Base-by-base conservation (phyloP, 106 monocot genomes). In the Posidonia australis region DNA sequence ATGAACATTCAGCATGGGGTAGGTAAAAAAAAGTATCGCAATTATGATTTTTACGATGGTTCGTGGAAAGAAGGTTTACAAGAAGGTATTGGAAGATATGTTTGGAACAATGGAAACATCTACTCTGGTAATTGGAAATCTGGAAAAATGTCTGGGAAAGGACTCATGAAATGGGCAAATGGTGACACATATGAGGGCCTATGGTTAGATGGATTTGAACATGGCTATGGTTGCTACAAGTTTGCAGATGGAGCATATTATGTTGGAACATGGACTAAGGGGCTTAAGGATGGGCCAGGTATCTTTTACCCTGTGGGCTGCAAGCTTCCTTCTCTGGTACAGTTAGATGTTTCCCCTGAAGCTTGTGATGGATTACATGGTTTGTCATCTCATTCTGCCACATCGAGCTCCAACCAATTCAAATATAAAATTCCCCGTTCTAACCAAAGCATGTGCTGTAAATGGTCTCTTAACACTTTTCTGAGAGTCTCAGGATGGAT, bases 271-370 rank as follows among this genome's bases (percentile, higher is more conserved):
- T 96, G 94, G 94, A 90, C 80, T 65, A 86, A 64, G 49, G 94
- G 94, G 24, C 76, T 90, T 43, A 96, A 96, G 74, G 94, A 96
- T 82, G 94, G 94, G 0, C 70, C 46, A 29, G 94, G 94, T 41
- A 82, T 62, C 1, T 82, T 84, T 75, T 82, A 72, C 78, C 84
- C 83, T 58, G 60, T 52, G 51, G 86, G 82, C 62, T 82, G 67
- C 57, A 84, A 77, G 59, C 68, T 78, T 55, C 76, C 76, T 76
- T 70, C 19, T 61, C 51, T 76, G 47, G 66, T 29, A 7, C 57
- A 53, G 21, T 65, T 63, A 51, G 71, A 57, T 47, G 70, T 77
- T 14, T 69, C 73, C 42, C 21, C 67, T 32, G 62, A 44, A 13
- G 64, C 36, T 64, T 26, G 55, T 57, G 48, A 76, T 44, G 67